Evolutionary conservation across 2,329 filamentous ascomycete species (phyloP), one percentile per base, ranked within the genome.

Genomic region (Spiromastix sp.): DNA sequence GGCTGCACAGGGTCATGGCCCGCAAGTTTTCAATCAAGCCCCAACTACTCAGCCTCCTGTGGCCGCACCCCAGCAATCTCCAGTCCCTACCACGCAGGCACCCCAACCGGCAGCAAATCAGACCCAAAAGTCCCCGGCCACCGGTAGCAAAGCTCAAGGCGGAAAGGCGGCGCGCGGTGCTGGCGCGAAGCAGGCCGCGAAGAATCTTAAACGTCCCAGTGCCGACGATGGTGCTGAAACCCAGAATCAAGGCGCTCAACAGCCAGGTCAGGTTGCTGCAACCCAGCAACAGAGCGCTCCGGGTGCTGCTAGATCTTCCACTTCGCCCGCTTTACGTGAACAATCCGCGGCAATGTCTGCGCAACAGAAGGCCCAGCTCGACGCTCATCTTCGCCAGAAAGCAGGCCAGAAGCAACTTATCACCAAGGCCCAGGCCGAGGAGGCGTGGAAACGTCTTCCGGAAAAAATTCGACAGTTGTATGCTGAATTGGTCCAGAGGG

Each of bases 161-260:
- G 30, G 30, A 3, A 59, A 58, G 41, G 43, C 40, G 10, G 40
- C 44, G 9, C 57, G 51, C 37, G 45, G 40, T 9, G 26, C 55
- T 30, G 27, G 50, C 32, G 34, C 47, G 24, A 57, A 58, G 43
- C 50, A 54, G 35, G 39, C 50, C n/a, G 44, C 56, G 10, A 62
- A 60, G 39, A 61, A 47, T 21, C 38, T 62, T 16, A 67, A 66
- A 47, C 55, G 68, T 40, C 48, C 60, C 3, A 58, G 49, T 36
- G 57, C 54, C 36, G 67, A 71, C 43, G 67, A 71, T 45, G 49
- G 58, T n/a, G 47, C 59, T 22, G 66, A 67, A 37, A 46, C 56
- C 20, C 58, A 58, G 30, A 56, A 61, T 40, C 57, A 57, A 5
- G 57, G 59, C 37, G 26, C 45, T 2, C 50, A 57, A 28, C 46